Conservation (phyloP, 2,329 filamentous ascomycete genomes). For the Ophiostoma sp. region DNA sequence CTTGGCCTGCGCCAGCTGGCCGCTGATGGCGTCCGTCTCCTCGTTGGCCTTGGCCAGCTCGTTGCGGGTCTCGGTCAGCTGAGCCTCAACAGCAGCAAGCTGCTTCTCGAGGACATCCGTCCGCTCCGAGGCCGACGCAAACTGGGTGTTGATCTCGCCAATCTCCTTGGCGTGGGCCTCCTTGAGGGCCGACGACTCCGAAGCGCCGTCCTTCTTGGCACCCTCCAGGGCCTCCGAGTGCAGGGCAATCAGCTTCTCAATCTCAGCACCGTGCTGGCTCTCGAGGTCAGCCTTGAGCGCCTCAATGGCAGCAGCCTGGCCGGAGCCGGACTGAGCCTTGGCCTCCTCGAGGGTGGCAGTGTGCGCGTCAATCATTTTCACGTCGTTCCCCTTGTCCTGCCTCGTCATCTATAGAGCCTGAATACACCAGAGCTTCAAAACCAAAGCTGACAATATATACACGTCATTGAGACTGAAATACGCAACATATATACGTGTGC, state of each 20-base stretch:
- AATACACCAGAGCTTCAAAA: too few relatives aligned
- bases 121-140: slow-evolving; percentile 42
- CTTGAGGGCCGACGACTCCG: slow-evolving; percentile 39
- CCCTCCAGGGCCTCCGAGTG: slow-evolving; percentile 49
- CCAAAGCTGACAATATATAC: too few relatives aligned
- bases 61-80: slow-evolving; percentile 42
- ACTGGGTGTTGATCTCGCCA: slow-evolving; percentile 40
- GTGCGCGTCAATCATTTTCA: slow-evolving; percentile 36
- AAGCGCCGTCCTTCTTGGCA: slow-evolving; percentile 48
- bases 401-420: too few relatives aligned
- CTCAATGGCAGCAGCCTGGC: slow-evolving; percentile 41
- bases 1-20: slow-evolving; percentile 59
- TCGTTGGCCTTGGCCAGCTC: slow-evolving; percentile 48
- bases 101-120: slow-evolving; percentile 45
- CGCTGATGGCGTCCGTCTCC: slow-evolving; percentile 52
- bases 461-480: too few relatives aligned
- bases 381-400: too few relatives aligned
- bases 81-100: slow-evolving; percentile 41
- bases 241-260: slow-evolving; percentile 48
- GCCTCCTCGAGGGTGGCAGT: slow-evolving; percentile 39
- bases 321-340: slow-evolving; percentile 37
- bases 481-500: too few relatives aligned
- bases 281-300: slow-evolving; percentile 45
- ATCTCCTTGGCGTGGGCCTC: slow-evolving; percentile 42
- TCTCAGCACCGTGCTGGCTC: slow-evolving; percentile 40